These are phyloP conservation scores for Rubroboletus satanas DNA, from an alignment of 768 basidiomycete genomes.

Conservation along the genomic window DNA sequence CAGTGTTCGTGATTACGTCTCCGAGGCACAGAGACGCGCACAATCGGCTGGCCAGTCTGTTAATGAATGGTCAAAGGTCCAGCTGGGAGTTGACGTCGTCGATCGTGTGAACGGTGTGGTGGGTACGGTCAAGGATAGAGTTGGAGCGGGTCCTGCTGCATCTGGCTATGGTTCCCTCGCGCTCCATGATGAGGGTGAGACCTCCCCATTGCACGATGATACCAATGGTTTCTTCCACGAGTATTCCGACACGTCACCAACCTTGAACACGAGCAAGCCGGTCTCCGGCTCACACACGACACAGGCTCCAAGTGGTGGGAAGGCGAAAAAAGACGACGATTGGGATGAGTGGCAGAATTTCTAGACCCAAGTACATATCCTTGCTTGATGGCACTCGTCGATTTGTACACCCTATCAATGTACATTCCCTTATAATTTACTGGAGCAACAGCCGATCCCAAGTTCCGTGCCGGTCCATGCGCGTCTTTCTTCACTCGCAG, in stretches of 20 bases:
- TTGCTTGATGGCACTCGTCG: no score
- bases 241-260: slow-evolving; percentile 20
- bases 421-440: background rate
- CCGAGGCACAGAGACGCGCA: slow-evolving; percentile 64
- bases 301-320: slow-evolving; percentile 7
- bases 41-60: slow-evolving; percentile 57
- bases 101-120: slow-evolving; percentile 71
- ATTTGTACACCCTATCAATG: background rate
- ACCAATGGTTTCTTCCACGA: slow-evolving; percentile 59
- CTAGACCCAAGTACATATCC: slow-evolving; percentile 31
- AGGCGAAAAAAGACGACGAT: slow-evolving; percentile 43
- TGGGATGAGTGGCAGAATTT: slow-evolving; percentile 87
- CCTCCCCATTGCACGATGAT: slow-evolving; percentile 60
- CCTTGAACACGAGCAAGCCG: slow-evolving; percentile 11
- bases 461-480: slow-evolving; percentile 22
- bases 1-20: slow-evolving; percentile 67
- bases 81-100: slow-evolving; percentile 83
- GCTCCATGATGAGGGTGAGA: slow-evolving; percentile 47
- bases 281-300: slow-evolving; percentile 2
- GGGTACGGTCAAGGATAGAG: slow-evolving; percentile 54
- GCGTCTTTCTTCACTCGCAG: background rate
- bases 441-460: slow-evolving; percentile 11
- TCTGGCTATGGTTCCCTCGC: slow-evolving; percentile 49
- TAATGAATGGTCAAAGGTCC: slow-evolving; percentile 73
- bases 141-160: slow-evolving; percentile 53